phyloP scores from a whole-genome alignment of 345 rosid genomes.

The Brassica rapa region DNA sequence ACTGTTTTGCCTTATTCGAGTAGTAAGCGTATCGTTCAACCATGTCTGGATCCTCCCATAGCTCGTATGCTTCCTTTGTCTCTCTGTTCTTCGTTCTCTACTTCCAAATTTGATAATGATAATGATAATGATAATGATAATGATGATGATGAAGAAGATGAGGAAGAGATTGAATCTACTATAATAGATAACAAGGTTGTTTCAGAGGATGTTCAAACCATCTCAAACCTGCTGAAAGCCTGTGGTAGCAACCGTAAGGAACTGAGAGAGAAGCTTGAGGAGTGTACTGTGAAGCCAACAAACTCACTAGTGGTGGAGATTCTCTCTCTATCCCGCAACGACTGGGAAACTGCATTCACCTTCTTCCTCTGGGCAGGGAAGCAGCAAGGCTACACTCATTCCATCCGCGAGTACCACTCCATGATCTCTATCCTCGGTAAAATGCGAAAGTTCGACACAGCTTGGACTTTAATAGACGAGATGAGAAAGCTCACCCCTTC shows the following conservation, averaged over 20 bases:
- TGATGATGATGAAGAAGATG: constrained; percentile 25
- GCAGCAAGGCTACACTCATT: constrained; percentile 65
- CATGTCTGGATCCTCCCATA: background rate
- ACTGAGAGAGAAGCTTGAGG: constrained; percentile 56
- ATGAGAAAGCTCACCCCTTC: constrained; percentile 61
- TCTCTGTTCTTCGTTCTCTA: constrained; percentile 29
- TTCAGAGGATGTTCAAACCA: constrained; percentile 45
- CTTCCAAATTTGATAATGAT: background rate
- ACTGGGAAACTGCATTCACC: constrained; percentile 87
- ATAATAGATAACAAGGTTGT: constrained; percentile 26
- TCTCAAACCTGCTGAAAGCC: constrained; percentile 49
- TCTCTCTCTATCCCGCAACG: constrained; percentile 68
- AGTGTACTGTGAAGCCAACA: constrained; percentile 53
- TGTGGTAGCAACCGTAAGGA: constrained; percentile 44
- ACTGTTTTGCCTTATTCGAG: background rate
- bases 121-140: background rate
- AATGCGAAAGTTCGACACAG: constrained; percentile 89
- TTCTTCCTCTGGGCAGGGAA: constrained; percentile 85
- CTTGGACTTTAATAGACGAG: constrained; percentile 86
- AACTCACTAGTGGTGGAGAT: constrained; percentile 69
- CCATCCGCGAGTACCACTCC: constrained; percentile 62
- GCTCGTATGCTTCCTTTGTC: constrained; percentile 16
- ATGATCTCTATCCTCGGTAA: constrained; percentile 88
- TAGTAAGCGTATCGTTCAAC: background rate
- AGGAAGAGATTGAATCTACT: constrained; percentile 23